Conservation (phyloP, 805 yeast species). For the Myxozyma lipomycoides region DNA sequence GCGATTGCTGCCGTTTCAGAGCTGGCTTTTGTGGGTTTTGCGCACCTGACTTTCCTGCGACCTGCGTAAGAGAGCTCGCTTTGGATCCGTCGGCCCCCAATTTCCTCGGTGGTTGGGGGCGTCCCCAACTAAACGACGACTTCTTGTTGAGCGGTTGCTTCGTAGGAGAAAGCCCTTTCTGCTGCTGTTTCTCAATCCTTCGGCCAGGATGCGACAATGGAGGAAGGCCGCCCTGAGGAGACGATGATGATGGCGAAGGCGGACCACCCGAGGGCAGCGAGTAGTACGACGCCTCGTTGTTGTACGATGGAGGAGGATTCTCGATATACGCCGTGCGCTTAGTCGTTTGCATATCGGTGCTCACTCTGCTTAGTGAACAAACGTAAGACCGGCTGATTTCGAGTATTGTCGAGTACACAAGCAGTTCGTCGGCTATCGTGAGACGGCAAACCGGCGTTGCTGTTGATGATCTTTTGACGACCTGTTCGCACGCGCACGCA, state of each 20-base stretch:
- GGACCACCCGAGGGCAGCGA: slow-evolving; percentile 23
- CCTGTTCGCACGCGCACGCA: no score
- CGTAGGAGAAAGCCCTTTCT: neutral
- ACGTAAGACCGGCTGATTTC: no score
- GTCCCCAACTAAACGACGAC: neutral
- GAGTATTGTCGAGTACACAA: no score
- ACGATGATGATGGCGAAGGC: slow-evolving; percentile 17
- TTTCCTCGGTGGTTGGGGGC: neutral
- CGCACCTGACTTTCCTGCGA: neutral
- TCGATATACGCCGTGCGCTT: neutral
- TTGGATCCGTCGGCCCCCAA: neutral
- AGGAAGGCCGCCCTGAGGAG: neutral
- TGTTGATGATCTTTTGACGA: no score
- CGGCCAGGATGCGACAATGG: neutral
- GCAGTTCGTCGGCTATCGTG: no score
- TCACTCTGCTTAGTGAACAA: no score
- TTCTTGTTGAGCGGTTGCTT: neutral
- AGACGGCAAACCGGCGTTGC: no score
- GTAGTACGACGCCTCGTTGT: slow-evolving; percentile 8
- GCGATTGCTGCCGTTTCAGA: neutral
- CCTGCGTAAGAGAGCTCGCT: neutral
- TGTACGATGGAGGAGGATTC: neutral
- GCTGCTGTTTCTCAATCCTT: neutral
- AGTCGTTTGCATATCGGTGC: neutral
- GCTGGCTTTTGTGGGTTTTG: neutral